Percentiles rank a stretch among this genome's conserved stretches.
Conservation (phyloP, 1,284 basidiomycete genomes). For the Stereum hirsutum region DNA sequence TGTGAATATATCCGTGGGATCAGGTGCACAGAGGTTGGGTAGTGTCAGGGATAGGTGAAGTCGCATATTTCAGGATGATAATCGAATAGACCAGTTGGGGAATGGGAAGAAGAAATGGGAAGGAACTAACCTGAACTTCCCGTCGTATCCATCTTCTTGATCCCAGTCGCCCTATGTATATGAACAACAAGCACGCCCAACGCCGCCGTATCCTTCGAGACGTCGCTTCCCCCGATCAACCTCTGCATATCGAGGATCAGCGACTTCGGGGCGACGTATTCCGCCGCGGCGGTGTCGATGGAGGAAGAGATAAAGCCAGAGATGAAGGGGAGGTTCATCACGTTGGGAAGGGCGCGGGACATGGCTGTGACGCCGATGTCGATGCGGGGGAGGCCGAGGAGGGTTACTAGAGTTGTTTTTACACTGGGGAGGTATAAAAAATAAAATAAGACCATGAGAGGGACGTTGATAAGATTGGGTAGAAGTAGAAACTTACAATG, state of each 20-base stretch:
- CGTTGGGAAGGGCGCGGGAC: slow-evolving; percentile 58
- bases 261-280: slow-evolving; percentile 64
- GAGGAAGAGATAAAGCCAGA: slow-evolving; percentile 69
- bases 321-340: slow-evolving; percentile 75
- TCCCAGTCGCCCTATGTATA: slow-evolving; percentile 53
- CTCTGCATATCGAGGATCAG: slow-evolving; percentile 69
- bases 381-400: slow-evolving; percentile 75
- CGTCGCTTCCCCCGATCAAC: slow-evolving; percentile 51
- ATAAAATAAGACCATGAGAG: slow-evolving; percentile 23
- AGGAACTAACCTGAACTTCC: slow-evolving; percentile 47
- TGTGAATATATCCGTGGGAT: too few relatives aligned
- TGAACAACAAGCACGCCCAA: slow-evolving; percentile 63
- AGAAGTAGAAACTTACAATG: slow-evolving; percentile 36
- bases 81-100: too few relatives aligned
- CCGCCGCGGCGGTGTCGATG: slow-evolving; percentile 56
- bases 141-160: slow-evolving; percentile 54
- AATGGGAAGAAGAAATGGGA: background rate
- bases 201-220: slow-evolving; percentile 50
- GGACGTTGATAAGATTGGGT: slow-evolving; percentile 7
- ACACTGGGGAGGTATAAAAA: slow-evolving; percentile 19
- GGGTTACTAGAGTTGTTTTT: slow-evolving; percentile 41
- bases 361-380: slow-evolving; percentile 71
- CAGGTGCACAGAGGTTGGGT: too few relatives aligned
- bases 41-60: too few relatives aligned
- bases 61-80: too few relatives aligned